Base-by-base conservation (phyloP, 805 yeast genomes). In the Candida chauliodis region DNA sequence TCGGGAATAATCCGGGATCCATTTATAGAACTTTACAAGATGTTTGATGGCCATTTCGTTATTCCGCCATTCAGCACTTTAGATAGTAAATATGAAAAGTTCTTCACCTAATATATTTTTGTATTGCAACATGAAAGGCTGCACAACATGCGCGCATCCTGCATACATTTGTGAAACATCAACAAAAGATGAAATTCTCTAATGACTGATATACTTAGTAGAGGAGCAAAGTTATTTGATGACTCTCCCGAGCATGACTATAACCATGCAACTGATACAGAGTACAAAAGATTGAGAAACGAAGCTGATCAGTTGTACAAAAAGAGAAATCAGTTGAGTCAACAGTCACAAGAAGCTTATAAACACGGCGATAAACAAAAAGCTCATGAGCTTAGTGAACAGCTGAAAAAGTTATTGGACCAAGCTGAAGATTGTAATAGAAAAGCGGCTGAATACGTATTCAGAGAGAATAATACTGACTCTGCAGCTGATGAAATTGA, bases 361-460 rank as follows among this genome's bases (percentile, higher is more conserved):
- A 70, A 83, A 44, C 51, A 62, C 2, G 97, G 96, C 3, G 84
- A 89, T 53, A 81, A 81, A 39, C 73, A 70, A 9, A 63, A 61
- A 47, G 98, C 98, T 1, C 81, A 83, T 48, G 76, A 78, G 43
- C 66, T 85, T 42, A 83, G 95, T 36, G 78, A 76, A 25, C 63
- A 80, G 53, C 81, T 91, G 22, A 82, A 86, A 53, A 56, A 71
- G 43, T 78, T 78, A 43, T 68, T 66, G 20, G 60, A 53, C 0
- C 62, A 80, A 46, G 93, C 88, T 23, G 95, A 88, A 30, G 56
- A 67, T 26, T 77, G 71, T 55, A 90, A 90, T 60, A 64, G 69
- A 14, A 78, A 80, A 58, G 99, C 98, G 3, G 97, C 96, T 1
- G 87, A 81, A 57, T 89, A 81, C 53, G 96, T 86, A 1, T 91